A percentile compares a stretch with the other conserved stretches of the same genome.
Evolutionary conservation across 371 early-diverging fungal species (phyloP).

Genomic region (Mucor lusitanicus): DNA sequence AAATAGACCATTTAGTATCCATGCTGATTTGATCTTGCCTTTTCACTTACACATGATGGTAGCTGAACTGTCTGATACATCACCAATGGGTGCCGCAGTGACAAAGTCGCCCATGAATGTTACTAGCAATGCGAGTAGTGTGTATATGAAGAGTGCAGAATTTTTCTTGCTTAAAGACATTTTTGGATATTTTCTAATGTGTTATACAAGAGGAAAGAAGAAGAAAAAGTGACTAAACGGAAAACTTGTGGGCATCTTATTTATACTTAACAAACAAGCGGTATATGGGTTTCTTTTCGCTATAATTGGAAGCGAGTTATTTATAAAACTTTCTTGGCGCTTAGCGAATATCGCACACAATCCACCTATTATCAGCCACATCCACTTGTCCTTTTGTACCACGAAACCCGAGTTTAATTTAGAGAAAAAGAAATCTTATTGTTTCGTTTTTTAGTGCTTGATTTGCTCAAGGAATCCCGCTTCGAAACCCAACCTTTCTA

Average conservation of each 20-base stretch:
- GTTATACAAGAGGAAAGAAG: background rate
- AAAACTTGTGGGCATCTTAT: background rate
- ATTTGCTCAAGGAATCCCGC: background rate
- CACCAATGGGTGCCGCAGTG: slow-evolving; percentile 22
- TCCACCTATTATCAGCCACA: background rate
- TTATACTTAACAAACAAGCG: background rate
- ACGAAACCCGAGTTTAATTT: background rate
- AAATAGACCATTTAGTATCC: background rate
- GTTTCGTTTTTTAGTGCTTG: background rate
- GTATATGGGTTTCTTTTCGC: background rate
- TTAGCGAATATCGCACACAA: background rate
- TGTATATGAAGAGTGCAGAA: slow-evolving; percentile 10
- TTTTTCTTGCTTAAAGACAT: slow-evolving; percentile 20
- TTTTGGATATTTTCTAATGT: background rate
- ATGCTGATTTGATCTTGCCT: background rate
- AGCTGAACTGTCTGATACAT: slow-evolving; percentile 6
- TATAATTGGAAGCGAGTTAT: background rate
- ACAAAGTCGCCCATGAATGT: slow-evolving; percentile 25
- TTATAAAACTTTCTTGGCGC: slow-evolving; percentile 4
- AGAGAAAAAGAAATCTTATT: background rate
- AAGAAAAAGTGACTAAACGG: slow-evolving; percentile 1
- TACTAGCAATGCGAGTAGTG: slow-evolving; percentile 15
- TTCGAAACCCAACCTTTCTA: background rate
- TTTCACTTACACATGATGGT: slow-evolving; percentile 22
- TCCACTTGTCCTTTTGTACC: background rate